Evolutionary conservation across 495 filamentous ascomycete genomes (phyloP), one percentile per base, ranked within the genome.

Genomic region (Penicillium argentinense): DNA sequence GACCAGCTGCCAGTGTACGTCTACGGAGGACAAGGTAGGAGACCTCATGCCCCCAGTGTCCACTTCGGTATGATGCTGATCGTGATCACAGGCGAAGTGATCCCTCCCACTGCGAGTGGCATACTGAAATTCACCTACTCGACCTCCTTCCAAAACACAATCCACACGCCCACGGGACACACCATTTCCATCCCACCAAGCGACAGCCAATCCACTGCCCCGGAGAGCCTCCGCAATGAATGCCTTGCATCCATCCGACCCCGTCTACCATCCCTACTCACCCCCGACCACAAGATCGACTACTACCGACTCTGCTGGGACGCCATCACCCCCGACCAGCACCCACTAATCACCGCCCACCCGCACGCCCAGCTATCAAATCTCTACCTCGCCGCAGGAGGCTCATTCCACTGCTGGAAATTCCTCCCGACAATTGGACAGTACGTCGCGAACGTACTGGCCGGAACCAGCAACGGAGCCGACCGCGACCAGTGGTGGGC

Each of bases 391-490:
- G 72, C 72, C 1, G 68, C 63, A 3, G 64, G 67, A 28, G 71
- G 72, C 9, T 65, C 65, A 13, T 69, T 64, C 25, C 72, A 70
- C 48, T 65, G 64, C 39, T 81, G 69, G 66, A 81, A 81, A 56
- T 81, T 81, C 57, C 56, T 80, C 18, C 73, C 77, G 1, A 69
- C 69, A 9, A 62, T 81, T 32, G 77, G 78, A 2, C 54, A 67
- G 12, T 79, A 79, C 49, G 72, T 82, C 3, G 64, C 72, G 4
- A 50, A 73, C 26, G 64, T 79, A 67, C 54, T 81, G 7, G 49
- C 70, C 13, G 48, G 34, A 9, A 14, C 17, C 12, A 47, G 38
- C n/a, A 54, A 54, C 25, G 45, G 51, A 12, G 33, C 39, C 22
- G 42, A 47, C 9, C 34, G 32, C 14, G 48, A 56, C 29, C 21